Conservation (phyloP, 169 alveolate genomes). For the Plasmodium coatneyi region DNA sequence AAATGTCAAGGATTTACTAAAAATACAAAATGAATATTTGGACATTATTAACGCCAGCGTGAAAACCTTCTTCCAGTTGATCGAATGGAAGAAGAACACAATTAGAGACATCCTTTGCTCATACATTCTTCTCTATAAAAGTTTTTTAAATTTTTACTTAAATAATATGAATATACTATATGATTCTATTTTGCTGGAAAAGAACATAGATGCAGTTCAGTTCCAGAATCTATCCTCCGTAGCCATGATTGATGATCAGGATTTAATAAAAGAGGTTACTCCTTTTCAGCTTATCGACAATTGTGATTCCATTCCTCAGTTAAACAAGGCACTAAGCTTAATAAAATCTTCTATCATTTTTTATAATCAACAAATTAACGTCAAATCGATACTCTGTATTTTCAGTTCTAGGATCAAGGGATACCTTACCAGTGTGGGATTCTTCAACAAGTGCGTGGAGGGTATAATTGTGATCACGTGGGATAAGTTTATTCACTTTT, state of each 20-base stretch:
- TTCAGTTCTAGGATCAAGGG: constrained; percentile 56
- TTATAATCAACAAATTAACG: constrained; percentile 32
- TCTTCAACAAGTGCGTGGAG: constrained; percentile 57
- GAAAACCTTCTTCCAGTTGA: constrained; percentile 61
- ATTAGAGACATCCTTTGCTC: constrained; percentile 58
- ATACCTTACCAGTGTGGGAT: constrained; percentile 60
- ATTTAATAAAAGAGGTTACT: constrained; percentile 19
- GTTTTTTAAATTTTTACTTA: constrained; percentile 53
- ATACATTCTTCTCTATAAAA: constrained; percentile 60
- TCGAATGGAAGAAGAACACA: constrained; percentile 68
- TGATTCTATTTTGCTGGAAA: constrained; percentile 63
- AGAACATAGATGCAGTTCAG: constrained; percentile 37
- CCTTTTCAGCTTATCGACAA: constrained; percentile 35
- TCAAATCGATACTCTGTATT: constrained; percentile 58
- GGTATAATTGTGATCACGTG: constrained; percentile 63
- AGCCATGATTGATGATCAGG: constrained; percentile 26
- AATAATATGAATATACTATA: constrained; percentile 68
- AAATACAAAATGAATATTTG: constrained; percentile 68
- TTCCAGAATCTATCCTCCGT: constrained; percentile 36
- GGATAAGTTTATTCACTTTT: constrained; percentile 70
- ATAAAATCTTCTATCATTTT: constrained; percentile 30
- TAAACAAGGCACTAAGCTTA: constrained; percentile 52
- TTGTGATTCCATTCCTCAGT: constrained; percentile 18
- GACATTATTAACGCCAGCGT: constrained; percentile 33
- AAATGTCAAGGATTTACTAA: constrained; percentile 59